Base-by-base conservation (phyloP, 106 monocot species). In the Alisma plantagoaquatica region DNA sequence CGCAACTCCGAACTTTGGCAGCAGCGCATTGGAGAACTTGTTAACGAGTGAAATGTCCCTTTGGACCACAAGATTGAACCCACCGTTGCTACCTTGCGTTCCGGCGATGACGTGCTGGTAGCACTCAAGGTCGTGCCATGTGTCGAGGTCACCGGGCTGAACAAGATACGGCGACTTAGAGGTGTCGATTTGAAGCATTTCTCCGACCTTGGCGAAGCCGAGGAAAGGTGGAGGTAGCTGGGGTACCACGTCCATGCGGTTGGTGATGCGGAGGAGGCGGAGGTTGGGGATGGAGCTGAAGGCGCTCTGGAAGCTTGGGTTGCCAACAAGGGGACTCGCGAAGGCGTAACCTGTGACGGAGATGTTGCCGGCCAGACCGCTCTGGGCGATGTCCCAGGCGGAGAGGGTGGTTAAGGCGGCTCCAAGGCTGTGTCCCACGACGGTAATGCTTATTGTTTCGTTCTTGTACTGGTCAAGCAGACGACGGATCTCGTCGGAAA, bases 1-100 rank as follows among this genome's bases (percentile, higher is more conserved):
- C 16, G 91, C 80, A 10, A 84, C 75, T 19, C 53, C 41, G 49
- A 62, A 72, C 72, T 75, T 69, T 6, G 72, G 80, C 65, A 70
- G 75, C 47, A 91, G 33, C 8, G 53, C 60, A 46, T 84, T 73
- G 29, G 46, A 31, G 22, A 25, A 47, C 72, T 84, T 91, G 64
- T 91, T 38, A 14, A 38, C 35, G 35, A 38, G 35, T 6, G 6
- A 7, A 6, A 38, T 7, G 35, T 38, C 35, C 35, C 35, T 38
- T 14, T 38, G 9, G 9, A 38, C 35, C 35, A 38, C 35, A 6
- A 38, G 35, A 6, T 38, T 14, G 35, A 38, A 38, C 35, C 35
- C 35, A 7, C 35, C 35, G 9, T 14, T 38, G 35, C 35, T 38
- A 6, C 35, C 35, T 14, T 38, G 35, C 35, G 6, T 14, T 14